phyloP scores from a whole-genome alignment of 331 rosid species.

The Saraca asoca region DNA sequence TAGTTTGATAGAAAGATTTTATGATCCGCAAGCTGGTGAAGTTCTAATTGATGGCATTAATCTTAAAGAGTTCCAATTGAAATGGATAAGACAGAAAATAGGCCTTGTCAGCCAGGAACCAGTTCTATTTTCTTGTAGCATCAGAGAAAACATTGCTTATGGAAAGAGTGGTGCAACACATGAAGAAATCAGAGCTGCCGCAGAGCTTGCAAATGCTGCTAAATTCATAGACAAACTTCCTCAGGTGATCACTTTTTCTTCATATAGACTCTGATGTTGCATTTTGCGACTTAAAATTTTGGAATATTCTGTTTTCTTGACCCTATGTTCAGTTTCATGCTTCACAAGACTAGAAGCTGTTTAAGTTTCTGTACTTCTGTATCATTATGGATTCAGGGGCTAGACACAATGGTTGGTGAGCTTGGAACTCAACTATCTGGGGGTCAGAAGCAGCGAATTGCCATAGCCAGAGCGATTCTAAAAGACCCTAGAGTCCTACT shows the following conservation, averaged over 20 bases:
- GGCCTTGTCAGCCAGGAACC: no score
- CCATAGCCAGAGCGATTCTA: constrained; percentile 76
- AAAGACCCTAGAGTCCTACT: constrained; percentile 65
- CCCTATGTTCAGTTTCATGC: no score
- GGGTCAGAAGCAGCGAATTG: constrained; percentile 81
- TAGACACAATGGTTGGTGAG: constrained; percentile 65
- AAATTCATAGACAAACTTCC: constrained; percentile 63
- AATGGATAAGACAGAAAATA: no score
- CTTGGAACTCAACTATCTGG: constrained; percentile 75
- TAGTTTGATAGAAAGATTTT: constrained; percentile 24
- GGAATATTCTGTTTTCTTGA: no score
- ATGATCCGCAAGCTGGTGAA: constrained; percentile 45
- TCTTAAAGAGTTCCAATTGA: neutral
- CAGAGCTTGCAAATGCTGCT: constrained; percentile 57
- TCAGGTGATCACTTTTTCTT: constrained; percentile 34
- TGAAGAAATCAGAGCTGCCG: constrained; percentile 57
- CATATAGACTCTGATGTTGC: no score
- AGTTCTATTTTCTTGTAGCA: constrained; percentile 16
- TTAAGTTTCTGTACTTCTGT: neutral
- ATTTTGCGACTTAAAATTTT: no score
- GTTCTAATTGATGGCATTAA: constrained; percentile 42
- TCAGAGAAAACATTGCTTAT: constrained; percentile 73
- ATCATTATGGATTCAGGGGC: constrained; percentile 45
- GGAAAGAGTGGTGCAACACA: constrained; percentile 75
- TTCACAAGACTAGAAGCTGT: no score